Percentiles rank a stretch among this genome's conserved stretches.
phyloP scores from a whole-genome alignment of 1,284 basidiomycete species.

The Psilocybe mexicana region DNA sequence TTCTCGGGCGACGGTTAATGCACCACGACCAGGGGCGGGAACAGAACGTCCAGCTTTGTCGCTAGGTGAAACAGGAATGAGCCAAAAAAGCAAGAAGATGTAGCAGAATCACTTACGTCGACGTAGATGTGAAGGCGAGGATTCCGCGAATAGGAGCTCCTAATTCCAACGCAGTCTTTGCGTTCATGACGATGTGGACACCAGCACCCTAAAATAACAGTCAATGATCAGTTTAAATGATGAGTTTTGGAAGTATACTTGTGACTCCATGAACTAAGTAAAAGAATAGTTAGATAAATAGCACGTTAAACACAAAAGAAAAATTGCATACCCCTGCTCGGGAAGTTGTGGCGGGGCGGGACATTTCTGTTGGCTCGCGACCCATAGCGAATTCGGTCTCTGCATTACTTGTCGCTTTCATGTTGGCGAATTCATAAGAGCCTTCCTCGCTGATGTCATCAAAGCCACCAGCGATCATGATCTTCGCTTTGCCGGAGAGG shows the following conservation, averaged over 20 bases:
- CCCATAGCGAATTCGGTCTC: slow-evolving; percentile 98
- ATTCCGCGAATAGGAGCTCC: slow-evolving; percentile 93
- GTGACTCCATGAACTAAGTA: slow-evolving; percentile 86
- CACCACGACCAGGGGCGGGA: slow-evolving; percentile 91
- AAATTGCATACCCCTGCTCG: slow-evolving; percentile 62
- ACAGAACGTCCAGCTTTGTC: slow-evolving; percentile 96
- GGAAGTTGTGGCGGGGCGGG: slow-evolving; percentile 94
- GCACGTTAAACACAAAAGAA: not conserved
- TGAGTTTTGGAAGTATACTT: slow-evolving; percentile 34
- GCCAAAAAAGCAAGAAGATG: slow-evolving; percentile 8
- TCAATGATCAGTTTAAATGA: not conserved
- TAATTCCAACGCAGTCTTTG: slow-evolving; percentile 93
- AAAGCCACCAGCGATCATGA: slow-evolving; percentile 99
- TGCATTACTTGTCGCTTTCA: slow-evolving; percentile 98
- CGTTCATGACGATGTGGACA: slow-evolving; percentile 96
- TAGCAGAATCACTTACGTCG: slow-evolving; percentile 62
- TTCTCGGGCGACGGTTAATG: slow-evolving; percentile 85
- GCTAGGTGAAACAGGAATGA: slow-evolving; percentile 37
- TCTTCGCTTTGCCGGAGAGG: slow-evolving; percentile 93
- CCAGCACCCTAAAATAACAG: slow-evolving; percentile 65
- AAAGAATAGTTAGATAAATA: not conserved
- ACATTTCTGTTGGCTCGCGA: slow-evolving; percentile 98
- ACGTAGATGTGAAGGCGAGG: slow-evolving; percentile 95
- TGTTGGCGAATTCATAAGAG: slow-evolving; percentile 97
- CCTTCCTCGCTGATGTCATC: slow-evolving; percentile 98